Evolutionary conservation across 2,329 filamentous ascomycete genomes (phyloP).

Genomic region (Sarocladiaceae sp.): DNA sequence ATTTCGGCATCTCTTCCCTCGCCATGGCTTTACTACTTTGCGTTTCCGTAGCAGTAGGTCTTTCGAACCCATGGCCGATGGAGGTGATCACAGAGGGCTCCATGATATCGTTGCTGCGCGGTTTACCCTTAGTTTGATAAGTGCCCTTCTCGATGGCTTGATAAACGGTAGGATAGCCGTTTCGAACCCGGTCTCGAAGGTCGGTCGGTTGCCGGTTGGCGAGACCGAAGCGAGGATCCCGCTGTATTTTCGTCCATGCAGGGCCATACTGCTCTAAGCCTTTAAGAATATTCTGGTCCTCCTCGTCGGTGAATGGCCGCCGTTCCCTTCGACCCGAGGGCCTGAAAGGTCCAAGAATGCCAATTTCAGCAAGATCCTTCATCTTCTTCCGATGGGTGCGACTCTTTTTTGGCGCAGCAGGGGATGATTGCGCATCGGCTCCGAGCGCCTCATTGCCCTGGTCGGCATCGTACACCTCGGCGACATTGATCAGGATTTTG

Average conservation of each 20-base stretch:
- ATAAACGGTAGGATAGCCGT: conserved; percentile 56
- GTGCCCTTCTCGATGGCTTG: conserved; percentile 49
- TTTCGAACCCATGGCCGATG: conserved; percentile 36
- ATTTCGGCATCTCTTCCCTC: conserved; percentile 42
- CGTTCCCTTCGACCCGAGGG: conserved; percentile 55
- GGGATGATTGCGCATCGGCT: background rate
- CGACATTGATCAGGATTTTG: conserved; percentile 46
- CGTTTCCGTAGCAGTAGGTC: background rate
- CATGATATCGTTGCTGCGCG: conserved; percentile 36
- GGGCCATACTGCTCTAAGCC: conserved; percentile 55
- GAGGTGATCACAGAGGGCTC: conserved; percentile 46
- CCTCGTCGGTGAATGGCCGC: conserved; percentile 54
- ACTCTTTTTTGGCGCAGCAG: conserved; percentile 34
- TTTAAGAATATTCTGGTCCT: conserved; percentile 55
- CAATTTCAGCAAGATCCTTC: conserved; percentile 49
- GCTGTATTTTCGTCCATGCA: conserved; percentile 60
- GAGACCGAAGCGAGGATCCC: conserved; percentile 52
- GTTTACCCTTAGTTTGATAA: conserved; percentile 35
- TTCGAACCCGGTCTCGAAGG: conserved; percentile 55
- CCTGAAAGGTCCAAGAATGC: conserved; percentile 57
- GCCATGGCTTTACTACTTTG: conserved; percentile 25
- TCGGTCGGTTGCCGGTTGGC: conserved; percentile 55
- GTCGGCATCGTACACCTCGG: conserved; percentile 24
- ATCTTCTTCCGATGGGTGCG: conserved; percentile 50
- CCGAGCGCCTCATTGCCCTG: conserved; percentile 17